Percentiles rank a stretch among this genome's conserved stretches.
Conservation (phyloP, 176 grass and related monocot genomes). For the Eleusine coracana region DNA sequence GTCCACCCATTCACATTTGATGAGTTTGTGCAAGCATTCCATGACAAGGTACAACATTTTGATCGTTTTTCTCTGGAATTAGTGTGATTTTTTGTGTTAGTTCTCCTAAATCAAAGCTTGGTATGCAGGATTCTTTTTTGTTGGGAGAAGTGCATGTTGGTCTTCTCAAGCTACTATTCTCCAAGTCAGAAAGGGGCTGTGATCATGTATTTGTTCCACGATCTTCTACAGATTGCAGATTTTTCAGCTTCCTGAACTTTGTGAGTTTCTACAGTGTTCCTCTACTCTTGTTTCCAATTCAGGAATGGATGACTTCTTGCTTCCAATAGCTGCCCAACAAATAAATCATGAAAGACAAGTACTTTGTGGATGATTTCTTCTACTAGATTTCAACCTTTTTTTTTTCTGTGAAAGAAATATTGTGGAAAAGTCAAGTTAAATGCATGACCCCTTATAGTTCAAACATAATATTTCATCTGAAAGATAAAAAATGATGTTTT, state of each 20-base stretch:
- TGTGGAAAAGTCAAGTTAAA: no score
- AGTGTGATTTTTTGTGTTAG: conserved; percentile 23
- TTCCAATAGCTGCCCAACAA: not conserved
- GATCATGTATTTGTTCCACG: conserved; percentile 55
- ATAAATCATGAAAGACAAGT: not conserved
- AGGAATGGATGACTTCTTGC: not conserved
- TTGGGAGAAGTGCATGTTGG: conserved; percentile 80
- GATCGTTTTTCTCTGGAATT: conserved; percentile 1
- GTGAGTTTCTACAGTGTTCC: conserved; percentile 63
- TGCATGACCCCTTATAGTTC: no score
- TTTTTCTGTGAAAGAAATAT: not conserved
- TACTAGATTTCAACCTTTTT: not conserved
- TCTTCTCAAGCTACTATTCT: conserved; percentile 83
- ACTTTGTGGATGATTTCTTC: not conserved
- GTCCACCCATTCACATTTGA: conserved; percentile 78
- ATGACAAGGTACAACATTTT: conserved; percentile 78
- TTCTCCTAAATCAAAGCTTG: conserved; percentile 34
- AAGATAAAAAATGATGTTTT: no score
- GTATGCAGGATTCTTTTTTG: conserved; percentile 74
- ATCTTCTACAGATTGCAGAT: conserved; percentile 87
- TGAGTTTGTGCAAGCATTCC: conserved; percentile 91
- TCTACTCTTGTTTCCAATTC: conserved; percentile 27
- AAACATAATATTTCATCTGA: no score
- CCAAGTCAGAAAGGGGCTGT: conserved; percentile 54
- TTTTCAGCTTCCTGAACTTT: conserved; percentile 77